Percentiles rank a stretch among this genome's conserved stretches.
Evolutionary conservation across 345 rosid genomes (phyloP).

Genomic region (Kandelia obovata): DNA sequence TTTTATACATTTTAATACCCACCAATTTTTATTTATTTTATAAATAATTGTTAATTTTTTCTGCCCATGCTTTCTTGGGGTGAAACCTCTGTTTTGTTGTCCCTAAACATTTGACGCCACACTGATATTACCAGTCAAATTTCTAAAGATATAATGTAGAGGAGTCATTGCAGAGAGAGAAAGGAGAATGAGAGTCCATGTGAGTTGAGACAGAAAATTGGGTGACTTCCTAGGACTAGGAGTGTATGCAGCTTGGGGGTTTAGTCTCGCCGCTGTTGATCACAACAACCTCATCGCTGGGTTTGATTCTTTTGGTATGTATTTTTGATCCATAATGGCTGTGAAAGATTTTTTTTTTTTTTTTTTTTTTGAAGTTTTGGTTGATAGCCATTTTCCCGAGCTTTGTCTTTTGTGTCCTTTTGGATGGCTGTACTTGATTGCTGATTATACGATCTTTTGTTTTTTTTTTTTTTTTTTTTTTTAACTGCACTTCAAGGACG

Average conservation of each 20-base stretch:
- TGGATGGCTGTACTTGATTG: slow-evolving; percentile 8
- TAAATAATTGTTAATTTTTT: slow-evolving; percentile 2
- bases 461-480: background rate
- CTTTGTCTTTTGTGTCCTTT: slow-evolving; percentile 12
- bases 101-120: background rate
- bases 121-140: slow-evolving; percentile 18
- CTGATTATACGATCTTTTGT: slow-evolving; percentile 4
- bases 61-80: background rate
- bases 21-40: too few species aligned
- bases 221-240: slow-evolving; percentile 31
- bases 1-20: too few species aligned
- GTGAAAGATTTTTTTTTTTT: slow-evolving; percentile 4
- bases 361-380: slow-evolving; percentile 4
- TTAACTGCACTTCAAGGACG: background rate
- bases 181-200: slow-evolving; percentile 15
- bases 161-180: slow-evolving; percentile 32
- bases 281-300: slow-evolving; percentile 11
- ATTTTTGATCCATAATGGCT: slow-evolving; percentile 16
- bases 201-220: slow-evolving; percentile 32
- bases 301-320: slow-evolving; percentile 28
- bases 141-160: slow-evolving; percentile 26
- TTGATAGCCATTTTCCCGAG: slow-evolving; percentile 27
- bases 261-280: slow-evolving; percentile 41
- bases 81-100: background rate
- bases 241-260: slow-evolving; percentile 44